Evolutionary conservation across 768 basidiomycete genomes (phyloP).

Genomic region (Amanita polypyramis): DNA sequence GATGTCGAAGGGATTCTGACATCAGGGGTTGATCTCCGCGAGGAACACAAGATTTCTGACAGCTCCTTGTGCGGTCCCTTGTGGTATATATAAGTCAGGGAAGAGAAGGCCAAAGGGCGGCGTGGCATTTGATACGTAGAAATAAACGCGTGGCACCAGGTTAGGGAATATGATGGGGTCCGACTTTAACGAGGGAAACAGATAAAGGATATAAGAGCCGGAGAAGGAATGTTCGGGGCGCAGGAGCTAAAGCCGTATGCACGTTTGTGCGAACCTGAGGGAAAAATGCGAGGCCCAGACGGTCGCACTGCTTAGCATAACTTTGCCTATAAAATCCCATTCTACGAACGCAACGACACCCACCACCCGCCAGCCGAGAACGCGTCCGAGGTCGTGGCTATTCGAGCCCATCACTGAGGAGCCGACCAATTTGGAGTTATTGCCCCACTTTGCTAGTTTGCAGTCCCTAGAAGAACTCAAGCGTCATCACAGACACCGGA

Average conservation of each 20-base stretch:
- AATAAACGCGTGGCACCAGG: background rate
- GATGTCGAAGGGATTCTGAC: background rate
- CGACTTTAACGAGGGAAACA: background rate
- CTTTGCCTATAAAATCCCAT: conserved; percentile 15
- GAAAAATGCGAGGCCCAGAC: conserved; percentile 3
- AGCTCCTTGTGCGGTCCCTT: conserved; percentile 1
- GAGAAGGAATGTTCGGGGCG: background rate
- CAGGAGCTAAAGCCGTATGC: background rate
- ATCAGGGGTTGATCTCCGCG: background rate
- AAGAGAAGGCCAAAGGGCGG: background rate
- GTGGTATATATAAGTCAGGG: background rate
- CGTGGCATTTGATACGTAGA: background rate
- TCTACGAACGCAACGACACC: conserved; percentile 7
- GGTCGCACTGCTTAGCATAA: conserved; percentile 6
- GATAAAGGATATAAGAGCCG: background rate
- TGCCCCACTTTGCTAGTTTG: conserved; percentile 10
- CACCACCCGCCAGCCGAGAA: conserved; percentile 9
- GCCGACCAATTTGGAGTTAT: conserved; percentile 22
- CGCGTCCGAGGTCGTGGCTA: conserved; percentile 23
- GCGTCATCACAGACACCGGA: conserved; percentile 54
- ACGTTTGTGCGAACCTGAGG: conserved; percentile 5
- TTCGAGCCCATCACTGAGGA: conserved; percentile 45
- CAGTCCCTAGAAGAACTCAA: conserved; percentile 31
- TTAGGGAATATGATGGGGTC: background rate
- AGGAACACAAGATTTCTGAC: background rate